Percentiles rank a stretch among this genome's conserved stretches.
Evolutionary conservation across 225 moss, liverwort and hornwort genomes (phyloP).

Genomic region (Bryoerythrophyllum caledonicum): DNA sequence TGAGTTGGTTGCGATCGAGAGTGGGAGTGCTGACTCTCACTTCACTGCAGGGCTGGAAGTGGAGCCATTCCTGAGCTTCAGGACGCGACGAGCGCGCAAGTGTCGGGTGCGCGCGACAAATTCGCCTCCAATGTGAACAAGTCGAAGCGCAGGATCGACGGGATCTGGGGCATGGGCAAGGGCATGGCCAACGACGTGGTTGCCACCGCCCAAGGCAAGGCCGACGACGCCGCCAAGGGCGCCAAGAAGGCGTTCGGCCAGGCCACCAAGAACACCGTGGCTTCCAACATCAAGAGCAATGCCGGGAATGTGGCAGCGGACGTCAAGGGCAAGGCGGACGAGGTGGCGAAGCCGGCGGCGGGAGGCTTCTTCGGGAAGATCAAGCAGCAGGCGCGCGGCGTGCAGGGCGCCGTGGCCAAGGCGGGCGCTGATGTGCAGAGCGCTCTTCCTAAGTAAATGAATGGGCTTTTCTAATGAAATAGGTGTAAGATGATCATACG

Average conservation of each 20-base stretch:
- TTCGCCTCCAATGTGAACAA: conserved; percentile 35
- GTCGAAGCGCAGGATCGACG: conserved; percentile 39
- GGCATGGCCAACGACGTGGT: conserved; percentile 36
- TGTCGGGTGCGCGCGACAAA: conserved; percentile 50
- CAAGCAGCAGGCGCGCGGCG: conserved; percentile 27
- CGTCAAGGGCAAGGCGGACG: background rate
- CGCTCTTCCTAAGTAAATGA: conserved; percentile 1
- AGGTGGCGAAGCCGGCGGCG: conserved; percentile 24
- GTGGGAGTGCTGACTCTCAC: background rate
- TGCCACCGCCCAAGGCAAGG: conserved; percentile 28
- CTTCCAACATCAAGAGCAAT: too few species aligned
- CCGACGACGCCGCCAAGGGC: conserved; percentile 12
- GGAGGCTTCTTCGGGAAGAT: conserved; percentile 52
- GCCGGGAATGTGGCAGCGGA: too few species aligned
- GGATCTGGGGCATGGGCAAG: conserved; percentile 46
- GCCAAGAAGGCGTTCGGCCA: conserved; percentile 25
- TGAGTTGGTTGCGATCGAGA: too few species aligned
- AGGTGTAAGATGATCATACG: background rate
- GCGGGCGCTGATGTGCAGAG: conserved; percentile 15
- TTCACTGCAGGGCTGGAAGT: conserved; percentile 44
- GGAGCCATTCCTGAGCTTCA: conserved; percentile 45
- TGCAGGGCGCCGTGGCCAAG: conserved; percentile 19
- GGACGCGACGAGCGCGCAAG: conserved; percentile 47
- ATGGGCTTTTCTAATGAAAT: background rate
- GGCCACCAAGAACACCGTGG: conserved; percentile 11